Evolutionary conservation across 495 filamentous ascomycete species (phyloP).

Genomic region (Echria macrotheca): DNA sequence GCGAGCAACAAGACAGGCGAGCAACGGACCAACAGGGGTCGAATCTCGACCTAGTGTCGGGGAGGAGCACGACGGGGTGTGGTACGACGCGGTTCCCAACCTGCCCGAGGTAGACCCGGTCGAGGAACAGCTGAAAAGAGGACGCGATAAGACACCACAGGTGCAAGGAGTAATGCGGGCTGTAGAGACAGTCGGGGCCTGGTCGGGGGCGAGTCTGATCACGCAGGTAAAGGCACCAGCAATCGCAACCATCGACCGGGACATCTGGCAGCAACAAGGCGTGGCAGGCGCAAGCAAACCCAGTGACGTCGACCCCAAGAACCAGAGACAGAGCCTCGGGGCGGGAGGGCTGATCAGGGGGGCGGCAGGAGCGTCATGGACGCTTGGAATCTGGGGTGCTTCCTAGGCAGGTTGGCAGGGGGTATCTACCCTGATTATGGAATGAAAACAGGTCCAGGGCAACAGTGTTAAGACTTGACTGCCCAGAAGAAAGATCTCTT

Average conservation of each 20-base stretch:
- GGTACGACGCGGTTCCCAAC: constrained; percentile 38
- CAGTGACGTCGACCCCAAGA: constrained; percentile 51
- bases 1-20: constrained; percentile 29
- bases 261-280: constrained; percentile 75
- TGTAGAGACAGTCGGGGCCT: constrained; percentile 78
- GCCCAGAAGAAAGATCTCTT: too few species aligned
- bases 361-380: constrained; percentile 63
- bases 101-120: constrained; percentile 56
- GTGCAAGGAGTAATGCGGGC: constrained; percentile 60
- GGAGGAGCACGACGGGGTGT: constrained; percentile 26
- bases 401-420: too few species aligned
- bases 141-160: constrained; percentile 41
- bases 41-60: constrained; percentile 4
- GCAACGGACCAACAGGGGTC: constrained; percentile 17
- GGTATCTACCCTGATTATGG: too few species aligned
- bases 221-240: constrained; percentile 73
- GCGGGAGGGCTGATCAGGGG: constrained; percentile 48
- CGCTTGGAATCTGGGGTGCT: constrained; percentile 67
- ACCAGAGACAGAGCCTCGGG: constrained; percentile 54
- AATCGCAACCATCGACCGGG: constrained; percentile 77
- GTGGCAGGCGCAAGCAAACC: constrained; percentile 63
- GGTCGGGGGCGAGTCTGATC: constrained; percentile 81
- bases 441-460: too few species aligned
- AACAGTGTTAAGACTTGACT: too few species aligned
- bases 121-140: constrained; percentile 54